Base-by-base conservation (phyloP, 2,329 filamentous ascomycete genomes). In the Aspergillus brunneoviolaceus region DNA sequence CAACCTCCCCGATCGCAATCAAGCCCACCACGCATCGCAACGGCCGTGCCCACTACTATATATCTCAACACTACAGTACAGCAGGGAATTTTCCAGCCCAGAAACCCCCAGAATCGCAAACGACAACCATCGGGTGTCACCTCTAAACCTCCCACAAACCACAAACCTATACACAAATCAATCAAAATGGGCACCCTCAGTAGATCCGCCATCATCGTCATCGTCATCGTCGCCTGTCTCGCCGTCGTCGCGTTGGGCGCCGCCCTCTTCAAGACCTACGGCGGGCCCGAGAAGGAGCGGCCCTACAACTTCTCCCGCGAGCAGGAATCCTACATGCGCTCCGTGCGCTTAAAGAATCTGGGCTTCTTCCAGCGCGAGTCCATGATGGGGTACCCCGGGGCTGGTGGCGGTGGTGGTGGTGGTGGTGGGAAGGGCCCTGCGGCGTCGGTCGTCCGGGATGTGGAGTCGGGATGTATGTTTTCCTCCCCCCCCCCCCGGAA, bases 171-270 rank as follows among this genome's bases (percentile, higher is more conserved):
- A 39, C 12, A 49, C 49, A 49, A 16, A 52, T 39, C 4, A 29
- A 42, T 10, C 47, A 60, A 48, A 33, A 70, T 70, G 69, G 64
- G 42, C 45, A 45, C 62, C 1, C 63, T 72, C 58, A 64, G 64
- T 49, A 68, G 60, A 29, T 49, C 62, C 9, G 69, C 67, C 29
- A 60, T 72, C 56, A 72, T 72, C 51, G 69, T 71, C 55, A 72
- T 72, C 56, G 72, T 75, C 49, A 69, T 75, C 21, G 69, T 72
- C 49, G 67, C 60, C 57, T 74, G 72, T 48, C 66, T 75, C 9
- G 68, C 65, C 42, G 33, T 63, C 16, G 70, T 71, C 2, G 68
- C 70, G 1, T 51, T 74, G 12, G 68, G 67, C 16, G 73, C 73
- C 31, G 69, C 73, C 2, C 57, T 75, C 49, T 68, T 68, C 57